phyloP scores from a whole-genome alignment of 305 asterid species.

The Fraxinus greggii region DNA sequence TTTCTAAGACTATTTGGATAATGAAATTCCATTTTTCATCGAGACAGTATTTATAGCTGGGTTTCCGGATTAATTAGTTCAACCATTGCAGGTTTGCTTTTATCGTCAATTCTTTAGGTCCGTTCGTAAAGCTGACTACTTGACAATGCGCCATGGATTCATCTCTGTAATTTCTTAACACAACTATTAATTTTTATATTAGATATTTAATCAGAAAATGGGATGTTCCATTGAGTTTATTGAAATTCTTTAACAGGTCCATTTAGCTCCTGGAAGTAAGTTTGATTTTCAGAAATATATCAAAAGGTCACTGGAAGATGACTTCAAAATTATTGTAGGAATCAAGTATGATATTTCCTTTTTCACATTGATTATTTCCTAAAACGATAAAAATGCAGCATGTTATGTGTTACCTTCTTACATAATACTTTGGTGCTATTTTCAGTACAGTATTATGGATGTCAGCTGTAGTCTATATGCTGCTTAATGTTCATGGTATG shows the following conservation, averaged over 20 bases:
- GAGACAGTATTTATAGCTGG: not conserved
- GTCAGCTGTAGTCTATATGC: conserved; percentile 68
- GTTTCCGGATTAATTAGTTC: not conserved
- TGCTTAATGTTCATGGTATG: conserved; percentile 65
- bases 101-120: conserved; percentile 79
- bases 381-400: not conserved
- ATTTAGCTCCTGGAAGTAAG: conserved; percentile 77
- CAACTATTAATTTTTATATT: not conserved
- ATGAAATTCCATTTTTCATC: not conserved
- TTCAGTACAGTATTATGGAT: conserved; percentile 71
- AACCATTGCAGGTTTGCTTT: conserved; percentile 62
- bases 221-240: not conserved
- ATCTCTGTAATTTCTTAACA: conserved; percentile 59
- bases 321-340: conserved; percentile 76
- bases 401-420: not conserved
- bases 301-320: conserved; percentile 23
- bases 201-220: not conserved
- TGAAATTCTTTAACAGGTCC: conserved; percentile 37
- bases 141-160: conserved; percentile 86
- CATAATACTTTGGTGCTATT: conserved; percentile 22
- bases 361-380: not conserved
- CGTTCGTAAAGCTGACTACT: conserved; percentile 79
- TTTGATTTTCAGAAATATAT: conserved; percentile 78
- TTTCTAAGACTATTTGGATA: too few relatives aligned
- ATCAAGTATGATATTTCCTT: conserved; percentile 51